Evolutionary conservation across 2,329 filamentous ascomycete genomes (phyloP), one percentile per base, ranked within the genome.

Genomic region (Colletotrichum aenigma): DNA sequence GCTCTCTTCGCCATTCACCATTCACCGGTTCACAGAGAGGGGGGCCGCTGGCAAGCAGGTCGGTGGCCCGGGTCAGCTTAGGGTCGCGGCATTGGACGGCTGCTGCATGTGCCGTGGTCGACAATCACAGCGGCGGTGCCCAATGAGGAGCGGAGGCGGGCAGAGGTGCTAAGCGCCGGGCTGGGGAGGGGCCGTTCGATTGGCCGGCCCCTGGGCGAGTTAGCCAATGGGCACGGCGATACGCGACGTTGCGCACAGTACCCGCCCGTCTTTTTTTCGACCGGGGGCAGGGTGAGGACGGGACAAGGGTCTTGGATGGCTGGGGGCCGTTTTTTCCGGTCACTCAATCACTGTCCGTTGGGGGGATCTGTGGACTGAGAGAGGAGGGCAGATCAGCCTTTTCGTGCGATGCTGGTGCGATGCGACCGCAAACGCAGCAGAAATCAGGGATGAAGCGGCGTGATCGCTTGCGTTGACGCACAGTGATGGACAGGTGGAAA

Each of bases 31-130:
- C 43, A 52, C n/a, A 52, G 43, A 36, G 32, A 38, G 70, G 43
- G 70, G 70, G 62, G 55, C 18, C 24, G 66, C 28, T 18, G 64
- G 52, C 34, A 30, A 48, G 71, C 71, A 55, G 60, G 55, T 28
- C 62, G n/a, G 34, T 76, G 58, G 65, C 52, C 43, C 62, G 61
- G 71, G 66, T 72, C 70, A 76, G 74, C 67, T 76, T 58, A 66
- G 30, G 68, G 65, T 55, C 60, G 62, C 62, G 66, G 65, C 36
- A 68, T 75, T 68, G 68, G 73, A 68, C 52, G 68, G 55, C 58
- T 71, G 70, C 74, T 77, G 76, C 76, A 76, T 69, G 76, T 76
- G 74, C 76, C 60, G 66, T 76, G 56, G 74, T 65, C 56, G 69
- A 69, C 76, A 68, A 66, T 77, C 76, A 77, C 74, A 76, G 69